Evolutionary conservation across 331 rosid species (phyloP).

Genomic region (Acacia concinna): DNA sequence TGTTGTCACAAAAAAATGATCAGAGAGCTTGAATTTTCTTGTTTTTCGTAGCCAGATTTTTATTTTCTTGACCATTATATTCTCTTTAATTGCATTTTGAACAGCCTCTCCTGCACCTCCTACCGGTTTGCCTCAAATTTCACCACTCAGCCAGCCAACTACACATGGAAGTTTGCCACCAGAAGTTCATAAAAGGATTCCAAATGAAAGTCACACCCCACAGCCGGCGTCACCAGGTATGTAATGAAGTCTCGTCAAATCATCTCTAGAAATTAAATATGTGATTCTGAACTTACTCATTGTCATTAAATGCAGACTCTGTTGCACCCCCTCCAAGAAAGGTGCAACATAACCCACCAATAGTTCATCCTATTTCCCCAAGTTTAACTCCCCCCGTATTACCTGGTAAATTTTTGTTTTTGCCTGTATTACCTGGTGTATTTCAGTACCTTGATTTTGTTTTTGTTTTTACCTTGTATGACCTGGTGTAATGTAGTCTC

Average conservation of each 20-base stretch:
- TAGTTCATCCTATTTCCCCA: slow-evolving; percentile 29
- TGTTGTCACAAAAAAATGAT: slow-evolving; percentile 5
- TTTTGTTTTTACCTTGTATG: too few species aligned
- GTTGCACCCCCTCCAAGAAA: slow-evolving; percentile 43
- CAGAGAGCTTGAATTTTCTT: background rate
- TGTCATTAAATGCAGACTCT: slow-evolving; percentile 38
- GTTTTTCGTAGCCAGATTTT: slow-evolving; percentile 4
- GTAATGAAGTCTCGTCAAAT: slow-evolving; percentile 20
- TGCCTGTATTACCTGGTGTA: too few species aligned
- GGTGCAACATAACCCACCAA: slow-evolving; percentile 32
- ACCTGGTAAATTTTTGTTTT: slow-evolving; percentile 41
- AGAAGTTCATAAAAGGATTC: slow-evolving; percentile 35
- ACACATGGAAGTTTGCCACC: slow-evolving; percentile 53
- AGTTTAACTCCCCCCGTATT: slow-evolving; percentile 40
- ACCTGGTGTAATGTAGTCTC: slow-evolving; percentile 23
- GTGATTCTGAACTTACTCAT: slow-evolving; percentile 26
- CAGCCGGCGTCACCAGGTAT: slow-evolving; percentile 64
- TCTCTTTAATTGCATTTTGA: slow-evolving; percentile 26
- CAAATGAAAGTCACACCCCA: slow-evolving; percentile 30
- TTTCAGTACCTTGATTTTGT: too few species aligned
- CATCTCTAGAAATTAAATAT: slow-evolving; percentile 19
- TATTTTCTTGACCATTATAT: slow-evolving; percentile 6
- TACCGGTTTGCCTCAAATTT: slow-evolving; percentile 34
- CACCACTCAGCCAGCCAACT: slow-evolving; percentile 53
- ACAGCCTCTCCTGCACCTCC: slow-evolving; percentile 50